Base-by-base conservation (phyloP, 257 asterid genomes). In the Knoxia roxburghii region DNA sequence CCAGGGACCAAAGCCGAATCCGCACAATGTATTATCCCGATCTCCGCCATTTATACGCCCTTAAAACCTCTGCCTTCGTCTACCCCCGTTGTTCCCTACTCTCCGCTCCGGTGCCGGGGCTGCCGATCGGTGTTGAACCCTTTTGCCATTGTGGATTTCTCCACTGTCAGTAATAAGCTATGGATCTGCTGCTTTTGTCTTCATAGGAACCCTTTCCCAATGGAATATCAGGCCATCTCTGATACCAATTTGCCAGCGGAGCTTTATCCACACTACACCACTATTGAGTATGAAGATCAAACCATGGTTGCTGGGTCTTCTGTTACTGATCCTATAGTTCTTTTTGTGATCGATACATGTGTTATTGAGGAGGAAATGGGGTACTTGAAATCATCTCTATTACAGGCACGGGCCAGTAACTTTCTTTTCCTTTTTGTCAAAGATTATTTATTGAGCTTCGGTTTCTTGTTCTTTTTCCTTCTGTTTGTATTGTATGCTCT, bases 141-240 rank as follows among this genome's bases (percentile, higher is more conserved):
- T 5, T 93, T 90, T 84, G 81, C 92, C 23, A 86, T 90, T 64
- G 96, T 93, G 11, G 99, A 90, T 80, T 93, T 84, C 87, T 81
- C 97, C 69, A 82, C 94, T 73, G 74, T 64, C 58, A 78, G 69
- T 72, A 84, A 78, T 71, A 93, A 90, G 89, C 79, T 86, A 67
- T 93, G 99, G 97, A 90, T 86, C 90, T 93, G 99, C 84, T 81
- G 89, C 80, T 93, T 93, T 78, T 90, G 97, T 71, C 86, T 85
- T 65, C 88, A 84, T 43, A 84, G 99, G 33, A 93, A 93, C 68
- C 90, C 82, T 75, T 93, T 93, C 60, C 99, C 97, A 58, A 85
- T 80, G 51, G 89, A 87, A 70, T 93, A 90, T 77, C 99, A 93
- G 81, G 83, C 87, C 45, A 90, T 93, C 27, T 84, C 96, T 10